Conservation (phyloP, 352 stramenopile species). For the Phytophthora fragariaefolia region DNA sequence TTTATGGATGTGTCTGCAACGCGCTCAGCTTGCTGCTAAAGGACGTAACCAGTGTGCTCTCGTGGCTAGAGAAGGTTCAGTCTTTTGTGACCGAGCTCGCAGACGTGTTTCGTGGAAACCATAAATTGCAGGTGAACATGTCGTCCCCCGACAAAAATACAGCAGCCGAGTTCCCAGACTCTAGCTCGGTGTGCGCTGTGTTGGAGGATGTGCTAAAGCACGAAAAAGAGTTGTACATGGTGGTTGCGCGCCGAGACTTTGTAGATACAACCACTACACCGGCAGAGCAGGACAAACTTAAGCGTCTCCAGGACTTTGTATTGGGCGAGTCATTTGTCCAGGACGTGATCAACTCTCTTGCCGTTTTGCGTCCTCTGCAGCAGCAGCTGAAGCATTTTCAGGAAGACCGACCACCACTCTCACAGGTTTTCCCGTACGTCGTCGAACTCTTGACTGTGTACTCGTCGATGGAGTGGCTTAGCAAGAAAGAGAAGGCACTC, state of each 20-base stretch:
- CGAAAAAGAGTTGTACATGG: slow-evolving; percentile 57
- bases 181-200: slow-evolving; percentile 39
- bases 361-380: slow-evolving; percentile 62
- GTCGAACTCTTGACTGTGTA: slow-evolving; percentile 55
- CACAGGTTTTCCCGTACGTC: slow-evolving; percentile 62
- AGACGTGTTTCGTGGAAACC: slow-evolving; percentile 49
- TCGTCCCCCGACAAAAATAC: slow-evolving; percentile 20
- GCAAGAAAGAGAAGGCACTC: slow-evolving; percentile 79
- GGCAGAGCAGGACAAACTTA: slow-evolving; percentile 53
- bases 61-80: slow-evolving; percentile 54
- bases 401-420: slow-evolving; percentile 47
- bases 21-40: slow-evolving; percentile 56
- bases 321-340: slow-evolving; percentile 66
- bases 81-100: slow-evolving; percentile 48
- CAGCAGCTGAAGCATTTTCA: slow-evolving; percentile 59
- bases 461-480: slow-evolving; percentile 64
- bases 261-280: slow-evolving; percentile 46
- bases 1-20: slow-evolving; percentile 66
- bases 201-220: slow-evolving; percentile 59
- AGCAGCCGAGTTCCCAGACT: slow-evolving; percentile 30
- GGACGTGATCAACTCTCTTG: slow-evolving; percentile 63
- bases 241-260: slow-evolving; percentile 71
- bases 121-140: slow-evolving; percentile 48
- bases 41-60: slow-evolving; percentile 57
- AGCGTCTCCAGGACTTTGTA: slow-evolving; percentile 71